Evolutionary conservation across 495 filamentous ascomycete genomes (phyloP).

Genomic region (Penicillium salamii): DNA sequence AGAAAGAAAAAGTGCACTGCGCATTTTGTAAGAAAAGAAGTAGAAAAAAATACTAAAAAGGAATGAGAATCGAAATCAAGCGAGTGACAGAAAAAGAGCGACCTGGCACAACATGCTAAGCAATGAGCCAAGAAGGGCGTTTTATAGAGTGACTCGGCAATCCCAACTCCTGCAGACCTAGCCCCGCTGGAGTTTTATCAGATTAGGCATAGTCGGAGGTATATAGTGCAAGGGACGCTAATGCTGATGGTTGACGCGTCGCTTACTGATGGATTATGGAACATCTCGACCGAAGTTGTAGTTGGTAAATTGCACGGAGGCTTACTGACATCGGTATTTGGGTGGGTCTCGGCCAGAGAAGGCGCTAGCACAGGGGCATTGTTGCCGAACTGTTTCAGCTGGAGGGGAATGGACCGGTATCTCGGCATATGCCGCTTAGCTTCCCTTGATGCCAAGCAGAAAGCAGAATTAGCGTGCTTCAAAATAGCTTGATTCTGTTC

Average conservation of each 20-base stretch:
- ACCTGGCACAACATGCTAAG: not conserved
- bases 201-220: not conserved
- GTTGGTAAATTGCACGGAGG: not conserved
- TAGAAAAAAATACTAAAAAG: slow-evolving; percentile 32
- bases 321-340: too few relatives aligned
- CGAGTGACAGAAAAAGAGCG: not conserved
- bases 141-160: not conserved
- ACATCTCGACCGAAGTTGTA: not conserved
- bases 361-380: not conserved
- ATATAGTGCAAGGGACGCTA: not conserved
- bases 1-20: slow-evolving; percentile 30
- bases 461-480: not conserved
- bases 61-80: not conserved
- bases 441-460: not conserved
- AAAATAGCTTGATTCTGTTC: not conserved
- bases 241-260: not conserved
- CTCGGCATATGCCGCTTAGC: not conserved
- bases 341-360: not conserved
- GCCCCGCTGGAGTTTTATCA: not conserved
- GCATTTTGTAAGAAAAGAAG: slow-evolving; percentile 37
- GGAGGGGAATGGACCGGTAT: not conserved
- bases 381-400: not conserved
- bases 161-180: not conserved
- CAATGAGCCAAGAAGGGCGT: not conserved
- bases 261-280: not conserved